phyloP scores from a whole-genome alignment of 352 stramenopile genomes.

The Phytophthora cryptogea region DNA sequence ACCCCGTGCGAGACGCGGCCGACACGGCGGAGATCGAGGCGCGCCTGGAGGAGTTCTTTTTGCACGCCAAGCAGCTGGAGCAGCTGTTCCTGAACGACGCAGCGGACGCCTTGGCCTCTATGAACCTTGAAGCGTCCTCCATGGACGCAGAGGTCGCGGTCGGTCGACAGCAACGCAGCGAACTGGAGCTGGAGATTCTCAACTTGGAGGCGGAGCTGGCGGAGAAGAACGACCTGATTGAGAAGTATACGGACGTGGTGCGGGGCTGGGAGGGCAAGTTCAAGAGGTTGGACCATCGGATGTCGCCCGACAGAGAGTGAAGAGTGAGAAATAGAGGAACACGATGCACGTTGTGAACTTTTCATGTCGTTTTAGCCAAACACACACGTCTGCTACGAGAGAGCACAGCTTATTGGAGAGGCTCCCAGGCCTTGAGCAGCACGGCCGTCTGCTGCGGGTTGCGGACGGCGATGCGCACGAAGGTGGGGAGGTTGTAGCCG shows the following conservation, averaged over 20 bases:
- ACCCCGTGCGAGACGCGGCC: constrained; percentile 79
- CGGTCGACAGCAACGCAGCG: constrained; percentile 38
- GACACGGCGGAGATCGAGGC: constrained; percentile 75
- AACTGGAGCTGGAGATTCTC: constrained; percentile 78
- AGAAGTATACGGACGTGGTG: constrained; percentile 86
- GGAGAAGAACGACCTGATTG: constrained; percentile 86
- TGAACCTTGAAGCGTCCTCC: constrained; percentile 15
- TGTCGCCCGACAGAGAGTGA: constrained; percentile 64
- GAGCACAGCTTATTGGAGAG: constrained; percentile 45
- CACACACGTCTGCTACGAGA: not conserved
- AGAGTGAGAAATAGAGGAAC: constrained; percentile 6
- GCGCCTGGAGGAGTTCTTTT: constrained; percentile 76
- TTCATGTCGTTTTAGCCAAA: constrained; percentile 1
- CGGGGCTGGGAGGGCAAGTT: constrained; percentile 87
- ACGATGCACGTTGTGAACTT: constrained; percentile 25
- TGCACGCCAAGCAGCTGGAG: constrained; percentile 84
- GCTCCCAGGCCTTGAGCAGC: constrained; percentile 77
- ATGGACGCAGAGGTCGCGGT: constrained; percentile 4
- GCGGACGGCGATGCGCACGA: constrained; percentile 84
- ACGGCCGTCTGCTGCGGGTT: constrained; percentile 67
- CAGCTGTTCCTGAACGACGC: constrained; percentile 65
- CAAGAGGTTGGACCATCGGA: constrained; percentile 71
- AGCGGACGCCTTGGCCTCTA: constrained; percentile 13
- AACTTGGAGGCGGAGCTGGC: constrained; percentile 74
- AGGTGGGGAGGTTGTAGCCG: constrained; percentile 89